These are phyloP conservation scores for Lichtheimia ramosa DNA, from an alignment of 371 early-diverging fungal species.

Conservation along the genomic window DNA sequence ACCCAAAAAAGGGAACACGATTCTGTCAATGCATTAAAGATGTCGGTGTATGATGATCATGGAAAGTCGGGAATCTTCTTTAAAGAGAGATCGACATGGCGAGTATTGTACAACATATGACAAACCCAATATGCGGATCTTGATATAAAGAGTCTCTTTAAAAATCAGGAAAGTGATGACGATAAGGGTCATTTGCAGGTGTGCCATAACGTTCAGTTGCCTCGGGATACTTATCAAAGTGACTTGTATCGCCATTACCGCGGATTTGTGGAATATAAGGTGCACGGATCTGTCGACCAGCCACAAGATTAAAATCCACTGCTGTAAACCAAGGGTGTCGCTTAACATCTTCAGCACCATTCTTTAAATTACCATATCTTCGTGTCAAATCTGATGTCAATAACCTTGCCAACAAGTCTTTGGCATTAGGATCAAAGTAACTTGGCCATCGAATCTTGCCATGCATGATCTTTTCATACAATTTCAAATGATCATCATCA, in stretches of 20 bases:
- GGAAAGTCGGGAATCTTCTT: no score
- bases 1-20: no score
- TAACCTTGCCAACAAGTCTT: constrained; percentile 86
- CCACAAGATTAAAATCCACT: constrained; percentile 83
- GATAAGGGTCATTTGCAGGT: not conserved
- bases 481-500: constrained; percentile 87
- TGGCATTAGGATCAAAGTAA: constrained; percentile 82
- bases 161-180: not conserved
- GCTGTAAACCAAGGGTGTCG: constrained; percentile 92
- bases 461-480: constrained; percentile 80
- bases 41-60: no score
- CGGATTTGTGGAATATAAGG: constrained; percentile 83
- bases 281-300: constrained; percentile 69
- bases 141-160: not conserved
- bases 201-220: constrained; percentile 56
- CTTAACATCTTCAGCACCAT: constrained; percentile 87
- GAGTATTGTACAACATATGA: no score
- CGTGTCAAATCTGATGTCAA: constrained; percentile 84
- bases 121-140: no score
- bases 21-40: no score
- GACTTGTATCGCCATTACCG: constrained; percentile 85
- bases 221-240: constrained; percentile 90
- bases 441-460: constrained; percentile 73
- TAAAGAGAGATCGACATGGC: no score
- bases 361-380: constrained; percentile 85